Base-by-base conservation (phyloP, 345 rosid genomes). In the Moricandia moricandioides region DNA sequence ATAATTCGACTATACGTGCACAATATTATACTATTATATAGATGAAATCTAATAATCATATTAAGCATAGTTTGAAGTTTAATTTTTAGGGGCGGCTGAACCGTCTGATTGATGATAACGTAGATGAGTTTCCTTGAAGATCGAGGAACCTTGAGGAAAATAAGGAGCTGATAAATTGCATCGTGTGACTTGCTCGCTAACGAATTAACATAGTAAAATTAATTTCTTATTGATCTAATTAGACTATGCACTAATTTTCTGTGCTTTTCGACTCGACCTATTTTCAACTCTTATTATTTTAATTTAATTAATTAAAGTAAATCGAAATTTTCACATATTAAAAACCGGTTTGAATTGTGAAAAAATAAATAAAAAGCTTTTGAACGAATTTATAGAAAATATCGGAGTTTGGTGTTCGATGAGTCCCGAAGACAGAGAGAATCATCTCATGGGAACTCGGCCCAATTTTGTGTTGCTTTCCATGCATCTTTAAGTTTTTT, bases 361-460 rank as follows among this genome's bases (percentile, higher is more conserved):
- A 33, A 33, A 33, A 49, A 34, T 6, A n/a, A 27, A 11, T 24
- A 35, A 16, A 1, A 27, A 17, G 49, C 14, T 51, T n/a, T 31
- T 34, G 49, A 18, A 56, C 43, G 62, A 65, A 71, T 34, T 45
- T 45, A 58, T 51, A 35, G 69, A 62, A 71, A 78, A 72, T 67
- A 78, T 14, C 29, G 72, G 59, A 34, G 61, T 61, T 26, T 78
- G 30, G 75, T 30, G 59, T 72, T 74, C 70, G 69, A 45, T 77
- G 88, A 86, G 88, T 86, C 81, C 88, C 87, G 80, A 85, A 80
- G 87, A 80, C 85, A 86, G 80, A 85, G 82, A 85, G 84, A 82
- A 84, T 77, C 74, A 72, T 61, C 30, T 67, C 62, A 73, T 60
- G 85, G 84, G 80, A 84, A 86, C 76, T 74, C 79, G 84, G 27